Evolutionary conservation across 2,329 filamentous ascomycete genomes (phyloP), one percentile per base, ranked within the genome.

Genomic region (Xylariaceae sp.): DNA sequence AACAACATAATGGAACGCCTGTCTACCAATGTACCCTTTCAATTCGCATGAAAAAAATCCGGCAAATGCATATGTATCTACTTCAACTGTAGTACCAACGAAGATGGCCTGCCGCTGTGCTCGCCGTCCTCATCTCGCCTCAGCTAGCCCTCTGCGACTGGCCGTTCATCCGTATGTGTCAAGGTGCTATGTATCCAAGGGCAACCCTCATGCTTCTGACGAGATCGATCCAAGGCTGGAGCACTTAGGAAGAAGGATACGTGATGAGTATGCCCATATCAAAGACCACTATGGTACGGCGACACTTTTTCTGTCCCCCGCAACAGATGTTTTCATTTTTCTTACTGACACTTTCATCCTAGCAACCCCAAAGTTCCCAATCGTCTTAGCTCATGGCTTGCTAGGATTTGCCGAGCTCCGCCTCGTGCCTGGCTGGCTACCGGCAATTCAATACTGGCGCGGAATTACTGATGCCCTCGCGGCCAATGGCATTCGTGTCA

Each of bases 381-480:
- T 88, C 49, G 83, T 87, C 48, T 80, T 88, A 27, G 84, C 84
- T 46, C 85, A 87, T 64, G 85, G 85, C 50, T 75, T 88, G 42
- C 73, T 87, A 45, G 85, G 85, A 62, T 88, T 87, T 66, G 77
- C 81, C 30, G 79, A 85, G 65, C 73, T 87, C 18, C 74, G 72
- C 29, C 65, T 85, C 13, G 75, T 74, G 10, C 74, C 78, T 1
- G 68, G 64, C 15, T 74, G 75, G 60, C 71, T 86, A 2, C 83
- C 83, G 0, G 69, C 79, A 2, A 76, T 86, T 29, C 77, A 82
- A 39, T 87, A 88, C 73, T 88, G 85, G 85, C 79, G 80, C 58
- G 84, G 85, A 44, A 87, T 88, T 59, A 76, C 76, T 18, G 78
- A 84, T 15, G 84, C 82, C 10, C 75, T 88, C 37, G 69, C 63